Evolutionary conservation across 306 rosid species (phyloP).

Genomic region (Abrus pulchellus): DNA sequence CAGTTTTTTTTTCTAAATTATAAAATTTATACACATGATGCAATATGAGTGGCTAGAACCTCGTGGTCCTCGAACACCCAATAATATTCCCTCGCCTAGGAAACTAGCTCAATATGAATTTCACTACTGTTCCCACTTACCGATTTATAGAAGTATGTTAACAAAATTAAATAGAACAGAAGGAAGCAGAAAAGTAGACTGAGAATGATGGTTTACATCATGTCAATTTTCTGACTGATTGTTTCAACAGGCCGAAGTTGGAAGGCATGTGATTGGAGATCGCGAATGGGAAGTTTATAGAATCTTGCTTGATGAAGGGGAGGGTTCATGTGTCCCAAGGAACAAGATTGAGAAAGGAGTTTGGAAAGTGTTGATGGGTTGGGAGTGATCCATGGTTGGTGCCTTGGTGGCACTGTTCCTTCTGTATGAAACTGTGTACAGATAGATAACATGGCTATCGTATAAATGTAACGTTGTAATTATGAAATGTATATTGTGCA

Average conservation of each 20-base stretch:
- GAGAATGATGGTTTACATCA: neutral
- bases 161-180: neutral
- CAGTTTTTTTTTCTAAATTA: no score
- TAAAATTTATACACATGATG: no score
- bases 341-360: slow-evolving; percentile 75
- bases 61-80: no score
- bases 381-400: slow-evolving; percentile 64
- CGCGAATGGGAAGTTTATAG: slow-evolving; percentile 95
- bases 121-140: slow-evolving; percentile 11
- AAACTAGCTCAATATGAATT: slow-evolving; percentile 17
- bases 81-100: neutral
- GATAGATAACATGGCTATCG: no score
- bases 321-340: slow-evolving; percentile 59
- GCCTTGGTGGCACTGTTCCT: slow-evolving; percentile 40
- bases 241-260: slow-evolving; percentile 81
- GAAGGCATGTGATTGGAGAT: slow-evolving; percentile 78
- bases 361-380: slow-evolving; percentile 97
- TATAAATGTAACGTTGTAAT: slow-evolving; percentile 53
- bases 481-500: slow-evolving; percentile 30
- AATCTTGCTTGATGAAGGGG: slow-evolving; percentile 92
- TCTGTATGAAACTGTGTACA: slow-evolving; percentile 3
- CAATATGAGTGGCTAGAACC: no score
- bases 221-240: slow-evolving; percentile 12
- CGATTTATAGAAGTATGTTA: slow-evolving; percentile 10
- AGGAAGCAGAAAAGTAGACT: slow-evolving; percentile 2